These are phyloP conservation scores for Hansenula lynferdii DNA, from an alignment of 1,139 yeast species.

Conservation along the genomic window DNA sequence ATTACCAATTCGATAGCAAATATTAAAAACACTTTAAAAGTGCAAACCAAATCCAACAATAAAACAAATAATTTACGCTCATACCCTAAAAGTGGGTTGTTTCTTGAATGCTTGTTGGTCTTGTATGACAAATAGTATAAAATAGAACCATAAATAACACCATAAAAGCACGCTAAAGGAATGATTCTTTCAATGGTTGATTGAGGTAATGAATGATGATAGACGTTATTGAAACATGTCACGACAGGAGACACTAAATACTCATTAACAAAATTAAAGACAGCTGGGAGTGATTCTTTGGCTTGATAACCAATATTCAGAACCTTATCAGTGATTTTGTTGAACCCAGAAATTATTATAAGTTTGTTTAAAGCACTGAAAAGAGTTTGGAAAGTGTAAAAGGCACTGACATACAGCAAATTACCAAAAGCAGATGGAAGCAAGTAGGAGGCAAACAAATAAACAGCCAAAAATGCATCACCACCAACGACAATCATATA, in stretches of 20 bases:
- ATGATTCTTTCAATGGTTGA: conserved; percentile 30
- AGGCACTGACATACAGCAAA: conserved; percentile 5
- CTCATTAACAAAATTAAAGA: conserved; percentile 1
- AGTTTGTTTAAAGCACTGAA: not conserved
- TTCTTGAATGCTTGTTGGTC: conserved; percentile 25
- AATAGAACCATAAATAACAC: conserved; percentile 28
- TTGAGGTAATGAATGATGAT: conserved; percentile 20
- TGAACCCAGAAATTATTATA: not conserved
- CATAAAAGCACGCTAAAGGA: conserved; percentile 34
- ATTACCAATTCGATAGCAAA: conserved; percentile 75
- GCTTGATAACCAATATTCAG: not conserved
- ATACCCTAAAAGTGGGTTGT: conserved; percentile 43
- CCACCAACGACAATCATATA: conserved; percentile 27
- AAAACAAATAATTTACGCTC: conserved; percentile 45
- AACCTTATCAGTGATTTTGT: not conserved
- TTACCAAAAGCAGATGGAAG: conserved; percentile 52
- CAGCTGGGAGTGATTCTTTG: conserved; percentile 1
- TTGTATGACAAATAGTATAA: conserved; percentile 33
- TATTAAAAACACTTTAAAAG: conserved; percentile 69
- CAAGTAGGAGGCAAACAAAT: conserved; percentile 43
- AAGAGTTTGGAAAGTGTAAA: not conserved
- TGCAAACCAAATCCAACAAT: conserved; percentile 51
- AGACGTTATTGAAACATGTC: conserved; percentile 21
- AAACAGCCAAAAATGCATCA: conserved; percentile 38
- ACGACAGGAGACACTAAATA: conserved; percentile 19